Base-by-base conservation (phyloP, 805 yeast species). In the Zygosaccharomyces pseudorouxii region DNA sequence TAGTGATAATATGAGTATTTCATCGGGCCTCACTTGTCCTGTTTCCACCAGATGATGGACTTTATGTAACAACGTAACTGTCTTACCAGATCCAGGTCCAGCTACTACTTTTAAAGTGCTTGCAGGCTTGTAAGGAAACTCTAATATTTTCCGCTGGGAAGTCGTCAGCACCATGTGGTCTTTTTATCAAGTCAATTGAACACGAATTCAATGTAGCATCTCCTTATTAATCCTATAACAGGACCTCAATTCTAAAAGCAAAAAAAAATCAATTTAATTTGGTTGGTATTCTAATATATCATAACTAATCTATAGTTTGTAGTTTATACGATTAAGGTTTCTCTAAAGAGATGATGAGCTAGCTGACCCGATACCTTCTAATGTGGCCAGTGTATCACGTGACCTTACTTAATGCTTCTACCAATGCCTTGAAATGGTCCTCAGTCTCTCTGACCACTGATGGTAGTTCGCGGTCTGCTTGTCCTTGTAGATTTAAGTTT, bases 61-160 rank as follows among this genome's bases (percentile, higher is more conserved):
- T 50, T 86, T 71, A 27, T 74, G 69, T 4, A 79, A 74, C 27
- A 84, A 55, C 0, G 89, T 82, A 29, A 70, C 68, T 0, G 89
- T 82, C 57, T 84, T 84, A 2, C 92, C 90, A 7, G 86, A 76
- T 3, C 90, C 89, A 0, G 90, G 89, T 0, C 89, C 89, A 0
- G 89, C 86, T 7, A 73, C 68, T 1, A 84, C 71, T 31, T 77
- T 71, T 5, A 84, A 62, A 0, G 82, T 65, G 6, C 71, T 64
- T 14, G 68, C 61, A 6, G 71, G 68, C 4, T 50, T 59, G 5
- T 69, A 61, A 1, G 80, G 77, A 48, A 64, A 63, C 1, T 64
- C 58, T 8, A 82, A 76, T 5, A 80, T 77, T 12, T 61, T 58
- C 40, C 56, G 50, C 58, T 82, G 89, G 0, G 76, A 61, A 2